These are phyloP conservation scores for Davidsoniella eucalypti DNA, from an alignment of 2,329 filamentous ascomycete genomes.

Conservation along the genomic window DNA sequence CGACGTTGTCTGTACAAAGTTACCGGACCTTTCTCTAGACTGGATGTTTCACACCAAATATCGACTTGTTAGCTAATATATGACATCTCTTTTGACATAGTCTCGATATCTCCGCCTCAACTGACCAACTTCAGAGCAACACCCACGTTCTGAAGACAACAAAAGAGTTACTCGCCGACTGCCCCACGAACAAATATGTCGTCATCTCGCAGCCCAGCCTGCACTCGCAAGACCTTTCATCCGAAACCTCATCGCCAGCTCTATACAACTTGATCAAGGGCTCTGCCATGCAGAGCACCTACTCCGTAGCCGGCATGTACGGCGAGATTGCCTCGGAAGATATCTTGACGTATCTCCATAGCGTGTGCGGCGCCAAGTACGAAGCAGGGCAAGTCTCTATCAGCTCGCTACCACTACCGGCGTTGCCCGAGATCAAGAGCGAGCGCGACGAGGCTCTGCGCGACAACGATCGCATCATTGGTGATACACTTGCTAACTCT, in stretches of 20 bases:
- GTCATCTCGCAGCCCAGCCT: constrained; percentile 64
- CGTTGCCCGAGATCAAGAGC: not conserved
- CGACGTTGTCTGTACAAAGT: not conserved
- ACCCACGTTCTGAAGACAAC: constrained; percentile 26
- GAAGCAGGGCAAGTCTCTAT: constrained; percentile 8
- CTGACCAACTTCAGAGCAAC: constrained; percentile 30
- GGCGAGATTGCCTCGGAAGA: constrained; percentile 28
- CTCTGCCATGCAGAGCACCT: constrained; percentile 23
- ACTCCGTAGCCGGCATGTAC: constrained; percentile 40
- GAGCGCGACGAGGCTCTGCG: constrained; percentile 1
- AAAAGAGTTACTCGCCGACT: constrained; percentile 41
- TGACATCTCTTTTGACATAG: constrained; percentile 16
- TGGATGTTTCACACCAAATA: not conserved
- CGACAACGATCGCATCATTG: constrained; percentile 29
- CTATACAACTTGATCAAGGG: constrained; percentile 27
- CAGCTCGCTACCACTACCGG: constrained; percentile 9
- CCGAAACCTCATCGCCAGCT: constrained; percentile 28
- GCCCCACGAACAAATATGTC: constrained; percentile 61
- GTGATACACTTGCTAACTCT: constrained; percentile 28
- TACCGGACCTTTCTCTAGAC: not conserved
- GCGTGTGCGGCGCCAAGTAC: constrained; percentile 24
- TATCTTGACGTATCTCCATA: constrained; percentile 28
- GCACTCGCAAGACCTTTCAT: constrained; percentile 47
- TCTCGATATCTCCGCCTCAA: constrained; percentile 21
- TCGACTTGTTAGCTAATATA: constrained; percentile 13